Evolutionary conservation across 768 basidiomycete species (phyloP), one percentile per base, ranked within the genome.

Genomic region (Lentinula lateritia): DNA sequence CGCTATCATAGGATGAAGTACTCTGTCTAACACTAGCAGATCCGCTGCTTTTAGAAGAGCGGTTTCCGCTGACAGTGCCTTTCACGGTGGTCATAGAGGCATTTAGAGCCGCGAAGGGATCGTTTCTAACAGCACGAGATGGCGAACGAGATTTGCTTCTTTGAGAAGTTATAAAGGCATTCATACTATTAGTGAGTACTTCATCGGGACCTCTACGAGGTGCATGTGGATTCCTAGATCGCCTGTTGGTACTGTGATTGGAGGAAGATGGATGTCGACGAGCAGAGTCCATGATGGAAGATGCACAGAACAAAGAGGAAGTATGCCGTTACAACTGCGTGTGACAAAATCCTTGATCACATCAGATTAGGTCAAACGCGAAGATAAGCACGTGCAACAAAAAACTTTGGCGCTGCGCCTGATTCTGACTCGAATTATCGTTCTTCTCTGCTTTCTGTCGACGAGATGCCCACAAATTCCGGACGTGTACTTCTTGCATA

Each of bases 401-500:
- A 52, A 52, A 35, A 50, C 23, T 50, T 54, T 54, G 6, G 18
- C 53, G 53, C 53, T 34, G n/a, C 32, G 35, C 15, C 32, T 55
- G 9, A 15, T 52, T 20, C 50, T 58, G 56, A 58, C 56, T 58
- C 56, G 56, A 45, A 34, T 35, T 34, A 7, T 34, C 23, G 8
- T 28, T 38, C 12, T 9, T 20, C 13, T 43, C 53, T 15, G 34
- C 28, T 15, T 13, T 28, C 12, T n/a, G 12, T 43, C 42, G n/a
- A 23, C 56, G 15, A 15, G 61, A 86, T 84, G 83, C 70, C 83
- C 62, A 67, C 78, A 50, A 82, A 82, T 70, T 65, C 75, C 28
- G 94, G 95, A 66, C 94, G 94, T 71, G 95, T 98, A 68, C 82
- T 99, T 60, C 83, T 99, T 65, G 96, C 96, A 20, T 99, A 99